Base-by-base conservation (phyloP, 495 filamentous ascomycete genomes). In the Choiromyces venosus region DNA sequence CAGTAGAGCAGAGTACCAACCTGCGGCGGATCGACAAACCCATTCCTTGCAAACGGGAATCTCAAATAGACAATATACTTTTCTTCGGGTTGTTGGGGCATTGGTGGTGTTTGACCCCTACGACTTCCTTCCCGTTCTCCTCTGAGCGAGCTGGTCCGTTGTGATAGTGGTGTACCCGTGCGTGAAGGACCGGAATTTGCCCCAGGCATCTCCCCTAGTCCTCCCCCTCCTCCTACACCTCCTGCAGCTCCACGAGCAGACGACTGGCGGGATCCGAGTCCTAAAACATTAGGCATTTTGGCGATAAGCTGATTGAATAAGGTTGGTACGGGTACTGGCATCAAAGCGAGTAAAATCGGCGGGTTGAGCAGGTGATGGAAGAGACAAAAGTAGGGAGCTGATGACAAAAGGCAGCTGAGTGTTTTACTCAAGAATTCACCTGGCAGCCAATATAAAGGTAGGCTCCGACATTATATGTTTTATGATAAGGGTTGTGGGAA, bases 21-120 rank as follows among this genome's bases (percentile, higher is more conserved):
- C 67, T 89, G 89, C 10, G 92, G 91, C 65, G 96, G 95, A 83
- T 99, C 95, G 44, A 93, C 87, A 84, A 98, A 99, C 67, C 91
- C 89, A 29, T 91, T 90, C 72, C 95, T 87, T 21, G 91, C 87
- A 82, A 97, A 96, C 14, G 95, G 95, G 19, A 97, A 86, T 16
- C 94, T 88, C 68, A 99, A 87, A 76, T 97, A 91, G 72, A 94
- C 90, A 37, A 92, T 94, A 73, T 89, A 90, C 52, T 81, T 84
- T 52, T 84, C 82, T 18, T 79, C 84, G 16, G 73, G 39, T 65
- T 75, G 67, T 25, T 77, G 74, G 21, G 71, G 65, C 29, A 70
- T 56, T 61, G 71, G 75, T 39, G 76, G 72, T 38, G 64, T 68
- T 37, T 78, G 76, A n/a, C 76, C 75, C 67, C 76, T 75, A 42